Percentiles rank a stretch among this genome's conserved stretches.
phyloP scores from a whole-genome alignment of 2,329 filamentous ascomycete species.

The Penicillium freii region DNA sequence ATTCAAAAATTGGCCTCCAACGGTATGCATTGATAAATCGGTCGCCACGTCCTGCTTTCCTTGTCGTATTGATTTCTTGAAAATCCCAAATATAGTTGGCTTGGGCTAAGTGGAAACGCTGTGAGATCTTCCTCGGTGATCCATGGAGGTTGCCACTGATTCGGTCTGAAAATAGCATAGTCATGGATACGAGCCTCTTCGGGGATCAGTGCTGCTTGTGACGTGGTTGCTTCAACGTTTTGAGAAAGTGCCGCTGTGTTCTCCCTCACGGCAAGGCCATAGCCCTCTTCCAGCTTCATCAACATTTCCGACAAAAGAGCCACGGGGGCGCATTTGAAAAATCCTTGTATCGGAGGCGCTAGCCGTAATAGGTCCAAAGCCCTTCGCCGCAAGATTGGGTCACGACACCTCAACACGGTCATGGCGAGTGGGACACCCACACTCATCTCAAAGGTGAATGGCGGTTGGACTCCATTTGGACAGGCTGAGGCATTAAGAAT shows the following conservation, averaged over 20 bases:
- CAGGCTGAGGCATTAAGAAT: constrained; percentile 7
- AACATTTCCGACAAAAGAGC: constrained; percentile 19
- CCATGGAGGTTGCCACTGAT: not conserved
- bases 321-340: constrained; percentile 23
- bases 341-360: constrained; percentile 25
- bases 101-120: not conserved
- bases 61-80: not conserved
- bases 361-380: constrained; percentile 22
- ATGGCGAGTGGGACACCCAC: constrained; percentile 23
- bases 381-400: constrained; percentile 19
- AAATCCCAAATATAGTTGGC: not conserved
- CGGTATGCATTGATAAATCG: not conserved
- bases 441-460: constrained; percentile 28
- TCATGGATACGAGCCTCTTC: constrained; percentile 27
- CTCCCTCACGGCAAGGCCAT: not conserved
- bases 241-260: not conserved
- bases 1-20: not conserved
- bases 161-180: constrained; percentile 22
- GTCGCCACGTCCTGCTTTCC: not conserved
- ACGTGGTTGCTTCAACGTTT: too few species aligned
- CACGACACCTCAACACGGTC: constrained; percentile 27
- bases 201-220: constrained; percentile 7
- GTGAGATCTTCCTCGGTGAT: not conserved
- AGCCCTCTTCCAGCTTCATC: constrained; percentile 23
- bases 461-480: constrained; percentile 14